Base-by-base conservation (phyloP, 306 rosid species). In the Adenanthera pavonina region DNA sequence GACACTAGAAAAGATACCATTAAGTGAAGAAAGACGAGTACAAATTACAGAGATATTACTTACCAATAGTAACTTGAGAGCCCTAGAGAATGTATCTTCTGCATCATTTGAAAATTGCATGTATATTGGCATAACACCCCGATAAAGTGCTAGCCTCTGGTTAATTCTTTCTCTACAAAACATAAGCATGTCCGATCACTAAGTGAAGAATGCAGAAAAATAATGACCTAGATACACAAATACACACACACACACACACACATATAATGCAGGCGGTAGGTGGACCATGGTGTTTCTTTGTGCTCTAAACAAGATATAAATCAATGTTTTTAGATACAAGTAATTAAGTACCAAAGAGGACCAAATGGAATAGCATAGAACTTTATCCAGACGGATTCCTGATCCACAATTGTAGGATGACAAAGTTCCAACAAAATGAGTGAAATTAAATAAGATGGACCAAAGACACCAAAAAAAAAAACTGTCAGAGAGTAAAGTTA, bases 31-130 rank as follows among this genome's bases (percentile, higher is more conserved):
- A 60, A 70, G 13, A 51, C 60, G 66, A 35, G 72, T 51, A 34
- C 61, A 72, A 25, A 4, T 30, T 35, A 17, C 36, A 20, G 34
- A 86, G 41, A 74, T 54, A 74, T 74, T 74, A 83, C 95, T 84
- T 57, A 95, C 99, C 98, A 92, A 64, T 38, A 95, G 81, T 38
- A 93, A 81, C 72, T 90, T 84, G 72, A 92, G 85, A 77, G 99
- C 96, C 87, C 99, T 88, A 67, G 91, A 87, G 89, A 90, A 92
- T 8, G 99, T 95, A 81, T 92, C 99, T 76, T 95, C 96, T 17
- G 87, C 88, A 86, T 95, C 98, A 84, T 92, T 88, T 38, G 97
- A 92, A 82, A 95, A 90, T 69, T 88, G 88, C 99, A 93, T 90
- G 82, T 87, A 90, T 81, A 93, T 89, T 25, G 99, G 97, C 89